phyloP scores from a whole-genome alignment of 331 rosid genomes.

The Acacia concinna region DNA sequence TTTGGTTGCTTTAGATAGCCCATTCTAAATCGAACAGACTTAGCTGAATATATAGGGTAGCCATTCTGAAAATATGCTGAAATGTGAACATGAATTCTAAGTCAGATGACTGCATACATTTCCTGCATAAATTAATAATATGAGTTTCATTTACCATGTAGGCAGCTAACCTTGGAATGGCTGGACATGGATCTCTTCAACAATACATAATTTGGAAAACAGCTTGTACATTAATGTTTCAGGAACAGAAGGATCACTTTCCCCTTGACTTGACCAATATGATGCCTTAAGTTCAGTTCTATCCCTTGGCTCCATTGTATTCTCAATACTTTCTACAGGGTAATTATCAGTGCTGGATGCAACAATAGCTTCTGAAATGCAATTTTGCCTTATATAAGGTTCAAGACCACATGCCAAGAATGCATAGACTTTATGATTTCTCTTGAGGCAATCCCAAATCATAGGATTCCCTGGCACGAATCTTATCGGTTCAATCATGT shows the following conservation, averaged over 20 bases:
- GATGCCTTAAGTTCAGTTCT: conserved; percentile 35
- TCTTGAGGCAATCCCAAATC: conserved; percentile 46
- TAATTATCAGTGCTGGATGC: conserved; percentile 75
- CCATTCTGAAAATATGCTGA: conserved; percentile 66
- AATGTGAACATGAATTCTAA: conserved; percentile 28
- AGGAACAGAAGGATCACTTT: conserved; percentile 51
- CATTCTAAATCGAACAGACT: conserved; percentile 58
- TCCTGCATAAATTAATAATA: neutral
- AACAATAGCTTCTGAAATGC: conserved; percentile 46
- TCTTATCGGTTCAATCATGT: conserved; percentile 42
- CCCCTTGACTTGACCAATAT: conserved; percentile 82
- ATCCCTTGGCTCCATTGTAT: conserved; percentile 57
- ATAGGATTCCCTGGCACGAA: conserved; percentile 9
- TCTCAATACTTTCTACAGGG: conserved; percentile 47
- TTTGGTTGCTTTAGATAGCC: conserved; percentile 40
- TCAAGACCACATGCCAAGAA: conserved; percentile 49
- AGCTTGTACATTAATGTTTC: conserved; percentile 58
- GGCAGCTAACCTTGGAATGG: conserved; percentile 71
- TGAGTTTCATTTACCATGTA: neutral
- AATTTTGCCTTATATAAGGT: conserved; percentile 29
- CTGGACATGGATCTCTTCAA: conserved; percentile 58
- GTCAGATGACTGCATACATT: conserved; percentile 27
- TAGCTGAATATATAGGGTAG: conserved; percentile 53
- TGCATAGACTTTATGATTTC: conserved; percentile 53
- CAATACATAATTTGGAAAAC: conserved; percentile 48